Base-by-base conservation (phyloP, 805 yeast genomes). In the Cyberlindnera xishuangbannaensis region DNA sequence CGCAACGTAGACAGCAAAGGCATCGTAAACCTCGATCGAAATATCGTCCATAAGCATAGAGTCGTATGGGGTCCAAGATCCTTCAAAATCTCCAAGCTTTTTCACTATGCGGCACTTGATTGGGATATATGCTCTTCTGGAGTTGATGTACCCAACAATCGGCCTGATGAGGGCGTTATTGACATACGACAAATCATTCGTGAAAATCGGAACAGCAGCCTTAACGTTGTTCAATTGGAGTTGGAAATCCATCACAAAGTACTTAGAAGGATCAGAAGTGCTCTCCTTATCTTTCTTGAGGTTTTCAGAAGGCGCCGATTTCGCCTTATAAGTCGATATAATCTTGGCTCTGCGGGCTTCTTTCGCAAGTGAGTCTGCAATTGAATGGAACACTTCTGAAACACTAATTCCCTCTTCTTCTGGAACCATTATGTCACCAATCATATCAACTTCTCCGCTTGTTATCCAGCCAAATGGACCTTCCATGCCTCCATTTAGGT, bases 381-480 rank as follows among this genome's bases (percentile, higher is more conserved):
- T 64, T 13, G 67, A 64, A 13, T 65, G 51, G 15, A 74, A 61
- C n/a, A 76, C 58, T 39, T 75, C 81, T n/a, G 53, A 34, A 28
- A 61, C 33, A 34, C 67, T 67, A 30, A 70, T 56, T 26, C 70
- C 75, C 21, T 73, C 71, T 33, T 74, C 78, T 29, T 74, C 73
- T 0, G 95, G 94, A 3, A 87, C 77, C 69, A 79, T 74, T 13
- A 90, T 76, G 52, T 92, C 97, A 7, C 96, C 97, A 43, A 85
- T 63, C 78, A 92, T 80, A 57, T 92, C 97, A 15, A 90, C 97
- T 32, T 77, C 77, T 11, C 99, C 98, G 41, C 74, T 71, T 6
- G 85, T 77, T 36, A 92, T 90, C 99, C 99, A 92, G 6, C 97
- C 97, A 58, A 92, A 86, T 10, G 97, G 95, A 0, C 99, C 98